These are phyloP conservation scores for Cryptosporidium xiaoi DNA, from an alignment of 169 alveolate genomes.

Conservation along the genomic window DNA sequence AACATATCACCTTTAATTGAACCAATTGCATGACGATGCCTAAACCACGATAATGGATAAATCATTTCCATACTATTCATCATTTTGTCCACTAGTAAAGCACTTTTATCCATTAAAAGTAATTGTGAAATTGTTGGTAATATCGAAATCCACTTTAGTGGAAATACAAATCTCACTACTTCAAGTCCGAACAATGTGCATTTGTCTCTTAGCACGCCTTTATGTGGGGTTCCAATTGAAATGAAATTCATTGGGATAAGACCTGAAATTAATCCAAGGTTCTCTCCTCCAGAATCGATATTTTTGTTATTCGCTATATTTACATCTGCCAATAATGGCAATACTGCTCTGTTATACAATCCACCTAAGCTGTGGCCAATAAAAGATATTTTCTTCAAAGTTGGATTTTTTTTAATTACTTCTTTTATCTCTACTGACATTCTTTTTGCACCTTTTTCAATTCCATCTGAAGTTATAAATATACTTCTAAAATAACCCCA, in stretches of 20 bases:
- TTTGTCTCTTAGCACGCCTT: slow-evolving; percentile 62
- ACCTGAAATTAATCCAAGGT: slow-evolving; percentile 39
- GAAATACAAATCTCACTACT: slow-evolving; percentile 13
- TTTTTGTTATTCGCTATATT: background rate
- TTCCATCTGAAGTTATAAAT: slow-evolving; percentile 72
- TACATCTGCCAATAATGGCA: slow-evolving; percentile 27
- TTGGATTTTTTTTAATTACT: slow-evolving; percentile 30
- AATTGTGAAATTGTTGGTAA: slow-evolving; percentile 68
- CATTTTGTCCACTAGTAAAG: slow-evolving; percentile 18
- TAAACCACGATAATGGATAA: slow-evolving; percentile 70
- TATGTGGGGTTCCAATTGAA: slow-evolving; percentile 71
- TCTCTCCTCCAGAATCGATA: background rate
- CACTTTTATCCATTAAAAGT: slow-evolving; percentile 26
- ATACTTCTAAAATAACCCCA: slow-evolving; percentile 75
- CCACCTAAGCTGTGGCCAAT: slow-evolving; percentile 73
- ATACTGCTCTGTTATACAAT: slow-evolving; percentile 65
- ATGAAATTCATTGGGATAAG: slow-evolving; percentile 63
- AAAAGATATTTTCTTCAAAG: slow-evolving; percentile 56
- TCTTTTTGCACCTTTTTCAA: slow-evolving; percentile 67
- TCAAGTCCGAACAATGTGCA: slow-evolving; percentile 62
- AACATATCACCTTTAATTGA: slow-evolving; percentile 67
- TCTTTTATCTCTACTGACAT: slow-evolving; percentile 49
- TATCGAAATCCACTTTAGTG: slow-evolving; percentile 45
- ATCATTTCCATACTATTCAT: slow-evolving; percentile 60
- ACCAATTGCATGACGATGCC: slow-evolving; percentile 71